phyloP scores from a whole-genome alignment of 257 asterid genomes.

The Coffea eugenioides region DNA sequence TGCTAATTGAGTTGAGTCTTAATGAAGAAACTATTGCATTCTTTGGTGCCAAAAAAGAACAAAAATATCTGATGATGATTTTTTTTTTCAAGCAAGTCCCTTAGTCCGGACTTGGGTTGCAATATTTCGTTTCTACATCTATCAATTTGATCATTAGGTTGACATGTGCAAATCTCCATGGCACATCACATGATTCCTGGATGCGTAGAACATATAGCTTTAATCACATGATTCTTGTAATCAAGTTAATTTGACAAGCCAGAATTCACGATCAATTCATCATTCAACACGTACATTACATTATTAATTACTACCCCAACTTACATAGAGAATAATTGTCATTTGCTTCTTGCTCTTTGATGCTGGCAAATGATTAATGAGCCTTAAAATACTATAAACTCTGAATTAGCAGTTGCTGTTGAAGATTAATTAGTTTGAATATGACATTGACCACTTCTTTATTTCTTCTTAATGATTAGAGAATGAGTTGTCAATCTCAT shows the following conservation, averaged over 20 bases:
- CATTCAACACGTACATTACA: background rate
- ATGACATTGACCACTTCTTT: background rate
- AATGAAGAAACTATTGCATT: no score
- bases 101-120: background rate
- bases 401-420: background rate
- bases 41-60: no score
- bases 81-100: no score
- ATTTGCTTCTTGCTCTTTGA: background rate
- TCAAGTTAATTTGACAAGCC: slow-evolving; percentile 22
- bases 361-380: background rate
- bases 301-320: no score
- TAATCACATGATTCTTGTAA: slow-evolving; percentile 53
- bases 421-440: background rate
- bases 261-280: slow-evolving; percentile 7
- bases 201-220: slow-evolving; percentile 28
- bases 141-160: background rate
- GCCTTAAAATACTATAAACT: background rate
- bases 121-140: background rate
- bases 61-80: background rate
- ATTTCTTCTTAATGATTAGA: no score
- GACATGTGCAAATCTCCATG: slow-evolving; percentile 26
- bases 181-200: slow-evolving; percentile 54
- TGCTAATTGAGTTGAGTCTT: no score
- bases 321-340: background rate
- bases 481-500: no score